Conservation (phyloP, 2,329 filamentous ascomycete species). For the Chrysosporium keratinophilum region DNA sequence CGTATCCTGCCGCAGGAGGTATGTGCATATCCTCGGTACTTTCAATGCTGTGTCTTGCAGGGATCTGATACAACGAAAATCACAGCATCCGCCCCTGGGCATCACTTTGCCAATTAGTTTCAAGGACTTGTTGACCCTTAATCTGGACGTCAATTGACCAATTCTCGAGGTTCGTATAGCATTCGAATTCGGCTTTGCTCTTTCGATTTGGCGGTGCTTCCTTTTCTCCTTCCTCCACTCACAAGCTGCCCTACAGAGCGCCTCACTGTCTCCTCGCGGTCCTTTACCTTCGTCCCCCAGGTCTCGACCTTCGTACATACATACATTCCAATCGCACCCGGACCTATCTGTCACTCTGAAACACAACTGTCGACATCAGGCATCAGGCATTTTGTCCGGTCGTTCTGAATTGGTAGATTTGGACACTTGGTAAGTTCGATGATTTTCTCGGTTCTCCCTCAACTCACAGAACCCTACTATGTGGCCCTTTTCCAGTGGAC, state of each 20-base stretch:
- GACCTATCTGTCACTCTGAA: not conserved
- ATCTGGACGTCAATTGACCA: not conserved
- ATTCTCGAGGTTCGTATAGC: not conserved
- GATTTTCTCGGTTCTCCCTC: not conserved
- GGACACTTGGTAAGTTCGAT: not conserved
- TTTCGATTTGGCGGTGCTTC: not conserved
- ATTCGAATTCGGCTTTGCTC: not conserved
- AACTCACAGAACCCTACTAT: not conserved
- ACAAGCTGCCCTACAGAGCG: constrained; percentile 2
- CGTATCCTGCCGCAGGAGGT: not conserved
- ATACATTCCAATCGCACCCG: not conserved
- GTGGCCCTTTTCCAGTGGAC: too few relatives aligned
- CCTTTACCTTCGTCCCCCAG: not conserved
- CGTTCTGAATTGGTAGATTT: not conserved
- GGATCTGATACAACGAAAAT: constrained; percentile 7
- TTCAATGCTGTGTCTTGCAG: not conserved
- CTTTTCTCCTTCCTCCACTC: not conserved
- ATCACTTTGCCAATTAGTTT: constrained; percentile 3
- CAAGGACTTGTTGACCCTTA: constrained; percentile 3
- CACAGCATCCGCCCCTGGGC: not conserved
- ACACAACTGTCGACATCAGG: not conserved
- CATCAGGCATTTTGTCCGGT: not conserved
- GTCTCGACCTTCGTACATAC: not conserved
- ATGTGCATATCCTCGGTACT: not conserved
- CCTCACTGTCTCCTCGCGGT: constrained; percentile 1